Conservation (phyloP, 164 flowering plant genomes). For the Pachysandra terminalis region DNA sequence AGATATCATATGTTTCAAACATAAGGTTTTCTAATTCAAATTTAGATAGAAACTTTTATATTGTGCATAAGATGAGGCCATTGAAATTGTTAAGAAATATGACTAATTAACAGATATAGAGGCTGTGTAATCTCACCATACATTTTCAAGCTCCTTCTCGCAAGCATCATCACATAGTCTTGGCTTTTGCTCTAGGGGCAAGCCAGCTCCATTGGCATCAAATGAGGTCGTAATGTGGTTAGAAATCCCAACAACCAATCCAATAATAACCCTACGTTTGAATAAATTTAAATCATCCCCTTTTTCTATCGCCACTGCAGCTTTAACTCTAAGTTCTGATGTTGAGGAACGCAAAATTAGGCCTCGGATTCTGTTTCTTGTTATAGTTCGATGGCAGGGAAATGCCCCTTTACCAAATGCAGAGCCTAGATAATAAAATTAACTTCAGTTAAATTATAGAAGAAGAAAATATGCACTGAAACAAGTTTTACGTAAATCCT, state of each 20-base stretch:
- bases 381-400: constrained; percentile 14
- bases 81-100: not conserved
- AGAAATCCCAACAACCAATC: constrained; percentile 40
- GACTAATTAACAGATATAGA: constrained; percentile 11
- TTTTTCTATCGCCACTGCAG: constrained; percentile 11
- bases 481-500: not conserved
- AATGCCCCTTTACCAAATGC: constrained; percentile 10
- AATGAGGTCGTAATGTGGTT: constrained; percentile 28
- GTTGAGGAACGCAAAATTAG: constrained; percentile 24
- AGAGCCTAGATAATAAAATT: constrained; percentile 17
- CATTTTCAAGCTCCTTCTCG: constrained; percentile 97
- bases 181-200: constrained; percentile 89
- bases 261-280: constrained; percentile 53
- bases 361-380: constrained; percentile 15
- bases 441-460: not conserved
- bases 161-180: constrained; percentile 73
- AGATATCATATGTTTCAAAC: too few species aligned
- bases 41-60: too few species aligned
- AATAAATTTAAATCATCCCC: constrained; percentile 11
- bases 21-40: too few species aligned
- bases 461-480: not conserved
- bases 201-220: constrained; percentile 66
- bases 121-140: constrained; percentile 82
- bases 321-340: constrained; percentile 12
- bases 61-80: not conserved